Conservation (phyloP, 306 rosid genomes). For the Cucurbita argyrosperma region DNA sequence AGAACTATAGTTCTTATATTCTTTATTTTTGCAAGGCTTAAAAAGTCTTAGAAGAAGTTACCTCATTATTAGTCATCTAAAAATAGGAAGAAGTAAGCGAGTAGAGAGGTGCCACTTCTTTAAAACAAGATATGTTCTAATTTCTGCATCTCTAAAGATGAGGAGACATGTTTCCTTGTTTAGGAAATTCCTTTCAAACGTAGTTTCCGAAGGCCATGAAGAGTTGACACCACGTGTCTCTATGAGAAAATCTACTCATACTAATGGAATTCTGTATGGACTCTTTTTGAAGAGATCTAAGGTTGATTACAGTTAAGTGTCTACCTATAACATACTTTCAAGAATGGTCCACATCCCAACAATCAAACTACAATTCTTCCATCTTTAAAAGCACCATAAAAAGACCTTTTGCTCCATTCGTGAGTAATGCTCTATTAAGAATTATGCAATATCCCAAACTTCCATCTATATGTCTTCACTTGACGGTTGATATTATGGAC, state of each 20-base stretch:
- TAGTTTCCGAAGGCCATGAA: neutral
- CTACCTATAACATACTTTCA: neutral
- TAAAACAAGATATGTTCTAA: neutral
- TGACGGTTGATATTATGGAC: neutral
- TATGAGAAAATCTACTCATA: neutral
- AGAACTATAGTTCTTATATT: neutral
- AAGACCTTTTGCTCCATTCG: neutral
- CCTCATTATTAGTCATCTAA: neutral
- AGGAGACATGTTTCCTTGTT: neutral
- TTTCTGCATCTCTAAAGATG: neutral
- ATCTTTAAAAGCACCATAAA: neutral
- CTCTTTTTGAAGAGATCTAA: neutral
- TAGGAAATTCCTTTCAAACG: neutral
- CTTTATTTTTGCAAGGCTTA: neutral
- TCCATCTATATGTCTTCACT: neutral
- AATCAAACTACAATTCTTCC: neutral
- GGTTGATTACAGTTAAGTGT: neutral
- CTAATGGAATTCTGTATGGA: neutral
- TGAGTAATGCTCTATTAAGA: neutral
- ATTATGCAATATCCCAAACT: neutral
- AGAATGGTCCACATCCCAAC: neutral
- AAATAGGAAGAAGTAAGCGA: neutral
- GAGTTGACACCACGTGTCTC: neutral
- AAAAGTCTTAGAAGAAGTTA: neutral
- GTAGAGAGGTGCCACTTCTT: neutral